Conservation (phyloP, 306 rosid genomes). For the Astragalus membranaceus region DNA sequence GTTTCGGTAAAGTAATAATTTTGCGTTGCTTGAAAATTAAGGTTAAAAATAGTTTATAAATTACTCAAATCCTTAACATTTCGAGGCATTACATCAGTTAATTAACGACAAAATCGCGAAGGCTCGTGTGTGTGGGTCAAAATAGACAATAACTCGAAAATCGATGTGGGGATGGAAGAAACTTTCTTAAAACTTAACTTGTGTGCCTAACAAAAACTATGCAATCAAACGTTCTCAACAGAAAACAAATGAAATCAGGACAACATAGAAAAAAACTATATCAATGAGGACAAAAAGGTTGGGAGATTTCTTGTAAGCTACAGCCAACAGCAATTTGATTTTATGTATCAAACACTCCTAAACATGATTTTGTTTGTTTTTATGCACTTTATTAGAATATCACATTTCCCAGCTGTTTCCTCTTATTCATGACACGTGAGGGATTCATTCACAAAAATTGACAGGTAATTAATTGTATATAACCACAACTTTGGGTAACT, state of each 20-base stretch:
- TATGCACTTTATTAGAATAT: constrained; percentile 16
- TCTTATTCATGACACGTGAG: constrained; percentile 14
- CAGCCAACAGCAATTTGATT: too few species aligned
- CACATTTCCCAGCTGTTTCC: constrained; percentile 16
- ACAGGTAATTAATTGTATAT: constrained; percentile 2
- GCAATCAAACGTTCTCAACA: not conserved
- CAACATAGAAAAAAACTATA: not conserved
- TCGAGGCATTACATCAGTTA: too few species aligned
- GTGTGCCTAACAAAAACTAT: constrained; percentile 9
- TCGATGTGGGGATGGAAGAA: too few species aligned
- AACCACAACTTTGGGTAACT: constrained; percentile 2
- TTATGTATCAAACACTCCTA: not conserved
- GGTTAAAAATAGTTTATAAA: too few species aligned
- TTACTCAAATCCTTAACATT: too few species aligned
- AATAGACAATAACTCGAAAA: too few species aligned
- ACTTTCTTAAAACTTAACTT: too few species aligned
- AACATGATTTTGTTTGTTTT: not conserved
- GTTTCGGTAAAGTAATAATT: too few species aligned
- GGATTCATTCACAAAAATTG: not conserved
- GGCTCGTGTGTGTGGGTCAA: too few species aligned
- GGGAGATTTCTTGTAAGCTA: not conserved
- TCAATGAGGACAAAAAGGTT: not conserved
- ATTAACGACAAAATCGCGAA: too few species aligned
- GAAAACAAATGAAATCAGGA: not conserved
- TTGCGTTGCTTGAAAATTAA: too few species aligned